A percentile compares a stretch with the other conserved stretches of the same genome.
These are phyloP conservation scores for Aspergillus aculeatinus DNA, from an alignment of 2,329 filamentous ascomycete genomes.

Conservation along the genomic window DNA sequence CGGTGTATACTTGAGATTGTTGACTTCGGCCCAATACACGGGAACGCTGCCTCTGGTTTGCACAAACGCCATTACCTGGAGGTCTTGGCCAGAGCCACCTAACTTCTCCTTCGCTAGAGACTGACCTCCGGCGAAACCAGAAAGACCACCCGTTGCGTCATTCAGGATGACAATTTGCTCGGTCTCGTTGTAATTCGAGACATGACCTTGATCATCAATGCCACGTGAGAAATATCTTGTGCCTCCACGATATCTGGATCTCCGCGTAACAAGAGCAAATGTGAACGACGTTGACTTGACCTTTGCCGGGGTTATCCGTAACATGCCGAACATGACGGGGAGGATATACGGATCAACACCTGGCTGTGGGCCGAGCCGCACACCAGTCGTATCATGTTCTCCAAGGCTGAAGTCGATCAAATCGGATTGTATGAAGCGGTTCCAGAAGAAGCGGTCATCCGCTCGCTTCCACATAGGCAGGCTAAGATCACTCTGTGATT, in stretches of 20 bases:
- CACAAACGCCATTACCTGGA: conserved; percentile 89
- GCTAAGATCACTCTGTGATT: conserved; percentile 70
- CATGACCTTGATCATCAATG: conserved; percentile 87
- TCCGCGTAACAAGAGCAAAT: conserved; percentile 80
- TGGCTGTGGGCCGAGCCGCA: conserved; percentile 60
- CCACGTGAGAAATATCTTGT: conserved; percentile 95
- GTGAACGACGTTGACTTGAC: conserved; percentile 84
- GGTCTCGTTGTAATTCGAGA: conserved; percentile 99
- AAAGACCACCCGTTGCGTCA: conserved; percentile 70
- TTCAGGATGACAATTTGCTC: conserved; percentile 91
- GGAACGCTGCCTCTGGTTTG: conserved; percentile 96
- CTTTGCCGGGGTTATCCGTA: conserved; percentile 82
- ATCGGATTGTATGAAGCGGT: conserved; percentile 86
- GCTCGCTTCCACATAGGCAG: conserved; percentile 84
- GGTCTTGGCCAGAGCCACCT: conserved; percentile 65
- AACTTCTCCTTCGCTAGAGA: conserved; percentile 73
- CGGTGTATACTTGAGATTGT: conserved; percentile 86
- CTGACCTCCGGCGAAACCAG: conserved; percentile 75
- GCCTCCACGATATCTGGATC: conserved; percentile 83
- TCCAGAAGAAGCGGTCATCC: conserved; percentile 99
- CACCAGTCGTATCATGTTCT: conserved; percentile 46
- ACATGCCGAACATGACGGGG: conserved; percentile 93
- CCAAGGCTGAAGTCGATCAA: conserved; percentile 82
- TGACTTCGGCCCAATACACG: conserved; percentile 94
- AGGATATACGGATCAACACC: conserved; percentile 88